These are phyloP conservation scores for Groenewaldozyma salmanticensis DNA, from an alignment of 805 yeast genomes.

Conservation along the genomic window DNA sequence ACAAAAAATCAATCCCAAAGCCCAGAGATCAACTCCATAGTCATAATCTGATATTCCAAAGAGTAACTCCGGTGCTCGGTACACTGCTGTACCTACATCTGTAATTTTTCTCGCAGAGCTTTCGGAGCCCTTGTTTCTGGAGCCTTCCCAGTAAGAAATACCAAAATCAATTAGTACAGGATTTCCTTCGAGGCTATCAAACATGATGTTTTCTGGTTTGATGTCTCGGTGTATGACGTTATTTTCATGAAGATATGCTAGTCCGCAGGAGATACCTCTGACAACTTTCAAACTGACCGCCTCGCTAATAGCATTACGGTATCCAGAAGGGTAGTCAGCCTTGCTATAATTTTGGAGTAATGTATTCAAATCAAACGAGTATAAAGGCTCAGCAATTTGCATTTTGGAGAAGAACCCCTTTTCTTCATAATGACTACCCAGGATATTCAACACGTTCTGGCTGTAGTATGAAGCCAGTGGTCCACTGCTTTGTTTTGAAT, in stretches of 20 bases:
- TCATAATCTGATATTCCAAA: slow-evolving; percentile 33
- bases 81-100: slow-evolving; percentile 55
- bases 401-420: slow-evolving; percentile 13
- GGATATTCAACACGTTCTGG: background rate
- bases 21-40: slow-evolving; percentile 41
- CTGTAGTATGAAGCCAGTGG: background rate
- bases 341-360: slow-evolving; percentile 29
- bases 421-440: slow-evolving; percentile 24
- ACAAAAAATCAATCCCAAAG: slow-evolving; percentile 51
- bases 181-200: slow-evolving; percentile 27
- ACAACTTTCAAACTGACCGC: slow-evolving; percentile 23
- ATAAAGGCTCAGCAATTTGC: slow-evolving; percentile 36
- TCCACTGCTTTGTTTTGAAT: slow-evolving; percentile 2
- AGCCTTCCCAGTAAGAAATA: slow-evolving; percentile 39
- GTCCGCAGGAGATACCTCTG: slow-evolving; percentile 17
- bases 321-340: slow-evolving; percentile 25
- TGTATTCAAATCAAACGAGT: slow-evolving; percentile 28
- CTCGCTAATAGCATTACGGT: slow-evolving; percentile 31
- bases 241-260: slow-evolving; percentile 17
- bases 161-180: slow-evolving; percentile 56
- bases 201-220: slow-evolving; percentile 72
- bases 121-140: slow-evolving; percentile 36
- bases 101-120: slow-evolving; percentile 26
- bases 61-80: slow-evolving; percentile 30
- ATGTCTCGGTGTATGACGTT: slow-evolving; percentile 32